phyloP scores from a whole-genome alignment of 2,329 filamentous ascomycete genomes.

The Fusarium coicis region DNA sequence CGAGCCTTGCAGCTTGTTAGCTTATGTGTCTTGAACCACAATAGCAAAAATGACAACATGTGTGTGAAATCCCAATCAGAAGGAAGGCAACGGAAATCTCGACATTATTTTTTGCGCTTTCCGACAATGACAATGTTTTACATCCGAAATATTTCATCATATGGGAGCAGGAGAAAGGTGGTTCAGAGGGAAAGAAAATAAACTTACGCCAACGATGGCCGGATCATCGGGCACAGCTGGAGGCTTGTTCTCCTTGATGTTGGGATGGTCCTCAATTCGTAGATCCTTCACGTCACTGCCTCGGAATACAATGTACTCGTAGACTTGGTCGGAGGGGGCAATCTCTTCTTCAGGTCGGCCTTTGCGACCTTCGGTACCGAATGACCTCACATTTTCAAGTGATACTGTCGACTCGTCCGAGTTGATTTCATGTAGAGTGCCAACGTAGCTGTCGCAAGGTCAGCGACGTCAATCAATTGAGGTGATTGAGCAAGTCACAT shows the following conservation, averaged over 20 bases:
- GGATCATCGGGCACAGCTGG: conserved; percentile 91
- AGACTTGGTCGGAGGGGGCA: conserved; percentile 84
- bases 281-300: conserved; percentile 99
- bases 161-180: conserved; percentile 49
- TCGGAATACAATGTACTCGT: conserved; percentile 98
- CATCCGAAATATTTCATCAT: conserved; percentile 99
- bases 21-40: conserved; percentile 42
- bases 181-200: not conserved
- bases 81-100: conserved; percentile 99
- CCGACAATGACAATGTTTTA: conserved; percentile 82
- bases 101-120: conserved; percentile 96
- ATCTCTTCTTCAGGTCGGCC: conserved; percentile 84
- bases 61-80: conserved; percentile 72
- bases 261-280: conserved; percentile 85
- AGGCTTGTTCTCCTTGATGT: conserved; percentile 78
- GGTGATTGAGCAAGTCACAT: conserved; percentile 50
- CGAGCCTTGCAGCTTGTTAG: conserved; percentile 53
- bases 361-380: conserved; percentile 91
- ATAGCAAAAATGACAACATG: conserved; percentile 9
- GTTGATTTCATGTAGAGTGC: conserved; percentile 97
- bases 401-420: conserved; percentile 97
- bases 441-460: conserved; percentile 79
- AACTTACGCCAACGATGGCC: conserved; percentile 97
- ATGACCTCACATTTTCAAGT: conserved; percentile 94
- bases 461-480: conserved; percentile 41